Percentiles rank a stretch among this genome's conserved stretches.
These are phyloP conservation scores for Yamagishiella unicocca DNA, from an alignment of 139 green algal species.

Conservation along the genomic window DNA sequence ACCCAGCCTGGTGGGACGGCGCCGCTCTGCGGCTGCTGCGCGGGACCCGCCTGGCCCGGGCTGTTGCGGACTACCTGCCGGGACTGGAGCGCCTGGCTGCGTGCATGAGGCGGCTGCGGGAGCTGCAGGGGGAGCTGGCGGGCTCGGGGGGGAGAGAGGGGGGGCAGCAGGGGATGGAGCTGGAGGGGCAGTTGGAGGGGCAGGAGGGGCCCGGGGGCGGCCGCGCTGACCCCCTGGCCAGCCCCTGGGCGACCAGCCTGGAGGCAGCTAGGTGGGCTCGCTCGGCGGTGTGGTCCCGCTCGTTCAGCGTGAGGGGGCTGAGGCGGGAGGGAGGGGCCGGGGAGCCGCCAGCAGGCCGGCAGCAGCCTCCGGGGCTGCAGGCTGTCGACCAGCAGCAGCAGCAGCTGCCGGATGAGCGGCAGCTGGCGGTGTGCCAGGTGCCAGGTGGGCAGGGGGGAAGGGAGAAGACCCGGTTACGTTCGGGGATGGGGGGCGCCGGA, in stretches of 20 bases:
- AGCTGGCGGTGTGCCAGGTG: conserved; percentile 2
- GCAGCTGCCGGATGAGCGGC: neutral
- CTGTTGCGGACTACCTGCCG: conserved; percentile 46
- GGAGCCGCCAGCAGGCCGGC: neutral
- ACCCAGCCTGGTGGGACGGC: conserved; percentile 32
- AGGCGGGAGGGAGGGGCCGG: neutral
- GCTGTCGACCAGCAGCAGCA: neutral
- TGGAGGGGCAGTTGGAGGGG: neutral
- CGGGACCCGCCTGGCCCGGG: conserved; percentile 58
- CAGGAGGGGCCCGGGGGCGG: neutral
- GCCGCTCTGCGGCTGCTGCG: conserved; percentile 53
- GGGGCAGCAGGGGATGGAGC: neutral
- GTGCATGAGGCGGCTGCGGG: conserved; percentile 42
- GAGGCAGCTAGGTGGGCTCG: conserved; percentile 62
- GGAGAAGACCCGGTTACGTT: neutral
- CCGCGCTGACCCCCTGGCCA: too few species aligned
- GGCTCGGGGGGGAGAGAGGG: neutral
- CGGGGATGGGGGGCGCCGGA: neutral
- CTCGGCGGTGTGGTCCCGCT: conserved; percentile 69
- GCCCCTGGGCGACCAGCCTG: conserved; percentile 51
- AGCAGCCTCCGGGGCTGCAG: neutral
- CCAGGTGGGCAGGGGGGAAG: neutral
- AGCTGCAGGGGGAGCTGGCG: neutral
- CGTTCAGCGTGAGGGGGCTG: conserved; percentile 65
- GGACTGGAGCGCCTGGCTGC: conserved; percentile 34